Conservation (phyloP, 306 rosid genomes). For the Cicer pinnatifidum region DNA sequence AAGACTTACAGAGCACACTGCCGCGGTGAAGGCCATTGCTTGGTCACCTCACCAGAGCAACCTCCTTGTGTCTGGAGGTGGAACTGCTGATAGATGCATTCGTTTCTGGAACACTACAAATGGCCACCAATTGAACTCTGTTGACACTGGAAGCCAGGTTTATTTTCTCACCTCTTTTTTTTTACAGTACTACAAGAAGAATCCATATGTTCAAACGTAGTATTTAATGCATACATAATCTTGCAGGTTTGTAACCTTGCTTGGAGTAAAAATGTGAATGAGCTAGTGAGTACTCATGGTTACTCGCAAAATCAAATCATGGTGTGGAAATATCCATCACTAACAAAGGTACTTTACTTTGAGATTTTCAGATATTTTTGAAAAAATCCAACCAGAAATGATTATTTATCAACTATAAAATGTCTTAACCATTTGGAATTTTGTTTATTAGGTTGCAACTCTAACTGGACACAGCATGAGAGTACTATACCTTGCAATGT, state of each 20-base stretch:
- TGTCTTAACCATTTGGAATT: constrained; percentile 1
- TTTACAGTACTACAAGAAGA: not conserved
- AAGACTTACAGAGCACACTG: constrained; percentile 91
- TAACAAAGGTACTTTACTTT: constrained; percentile 77
- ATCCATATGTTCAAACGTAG: not conserved
- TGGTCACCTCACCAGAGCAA: constrained; percentile 98
- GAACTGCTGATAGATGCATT: constrained; percentile 96
- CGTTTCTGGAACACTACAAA: constrained; percentile 99
- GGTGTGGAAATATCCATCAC: constrained; percentile 99
- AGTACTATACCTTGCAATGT: constrained; percentile 93
- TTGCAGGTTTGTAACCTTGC: constrained; percentile 93
- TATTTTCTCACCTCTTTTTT: not conserved
- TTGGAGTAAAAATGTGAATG: constrained; percentile 98
- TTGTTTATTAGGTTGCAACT: constrained; percentile 76
- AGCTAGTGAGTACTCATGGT: constrained; percentile 94
- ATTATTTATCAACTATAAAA: constrained; percentile 2
- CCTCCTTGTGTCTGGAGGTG: constrained; percentile 97
- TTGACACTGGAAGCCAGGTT: constrained; percentile 99
- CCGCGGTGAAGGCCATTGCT: constrained; percentile 97
- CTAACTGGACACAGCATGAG: constrained; percentile 97
- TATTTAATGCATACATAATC: constrained; percentile 24
- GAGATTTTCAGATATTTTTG: not conserved
- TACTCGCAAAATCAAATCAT: constrained; percentile 97
- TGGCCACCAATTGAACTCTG: constrained; percentile 79
- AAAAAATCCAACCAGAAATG: not conserved